Evolutionary conservation across 805 yeast species (phyloP).

Genomic region (Candida methanosorbosa): DNA sequence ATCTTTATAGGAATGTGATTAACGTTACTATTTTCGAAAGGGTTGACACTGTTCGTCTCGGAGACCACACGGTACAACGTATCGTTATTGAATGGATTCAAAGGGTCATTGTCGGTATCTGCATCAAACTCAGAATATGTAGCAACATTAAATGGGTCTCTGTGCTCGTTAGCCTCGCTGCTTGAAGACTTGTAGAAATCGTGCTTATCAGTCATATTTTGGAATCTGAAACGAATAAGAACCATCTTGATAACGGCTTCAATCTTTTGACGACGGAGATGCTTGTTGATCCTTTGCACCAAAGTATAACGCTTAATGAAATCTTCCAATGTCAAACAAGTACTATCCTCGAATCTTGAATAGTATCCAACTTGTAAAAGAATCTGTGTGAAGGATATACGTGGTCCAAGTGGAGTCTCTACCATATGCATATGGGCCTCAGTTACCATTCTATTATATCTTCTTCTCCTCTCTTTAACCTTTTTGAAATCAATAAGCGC

Average conservation of each 20-base stretch:
- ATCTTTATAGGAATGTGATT: not conserved
- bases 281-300: conserved; percentile 45
- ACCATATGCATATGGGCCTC: conserved; percentile 52
- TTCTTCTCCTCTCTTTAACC: conserved; percentile 41
- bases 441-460: conserved; percentile 60
- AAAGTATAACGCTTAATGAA: conserved; percentile 56
- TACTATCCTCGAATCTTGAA: conserved; percentile 65
- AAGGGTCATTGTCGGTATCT: conserved; percentile 8
- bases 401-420: conserved; percentile 47
- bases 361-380: conserved; percentile 67
- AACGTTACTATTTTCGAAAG: conserved; percentile 12
- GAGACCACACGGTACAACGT: conserved; percentile 18
- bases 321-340: conserved; percentile 66
- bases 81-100: conserved; percentile 13
- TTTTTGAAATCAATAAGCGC: conserved; percentile 45
- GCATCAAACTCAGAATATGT: not conserved
- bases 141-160: not conserved
- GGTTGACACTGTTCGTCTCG: conserved; percentile 16
- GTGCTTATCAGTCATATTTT: conserved; percentile 13
- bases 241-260: conserved; percentile 40
- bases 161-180: no score
- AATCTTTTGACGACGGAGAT: conserved; percentile 31
- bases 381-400: conserved; percentile 56
- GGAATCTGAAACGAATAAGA: conserved; percentile 38
- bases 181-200: no score